Conservation (phyloP, 371 early-diverging fungal species). For the Mucor piriformis region DNA sequence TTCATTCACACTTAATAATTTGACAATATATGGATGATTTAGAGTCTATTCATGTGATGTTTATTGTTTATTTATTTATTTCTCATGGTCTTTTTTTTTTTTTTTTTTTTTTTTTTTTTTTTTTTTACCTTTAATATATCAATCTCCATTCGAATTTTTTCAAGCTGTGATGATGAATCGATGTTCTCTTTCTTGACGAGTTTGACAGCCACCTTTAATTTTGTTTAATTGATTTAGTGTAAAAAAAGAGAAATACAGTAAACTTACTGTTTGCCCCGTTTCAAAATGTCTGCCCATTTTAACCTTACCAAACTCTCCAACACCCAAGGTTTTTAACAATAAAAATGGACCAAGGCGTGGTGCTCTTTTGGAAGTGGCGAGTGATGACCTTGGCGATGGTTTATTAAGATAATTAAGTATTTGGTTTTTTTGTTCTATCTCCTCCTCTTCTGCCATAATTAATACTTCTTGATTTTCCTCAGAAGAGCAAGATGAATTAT, state of each 20-base stretch:
- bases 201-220: constrained; percentile 76
- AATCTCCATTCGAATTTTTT: constrained; percentile 82
- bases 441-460: neutral
- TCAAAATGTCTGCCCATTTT: constrained; percentile 92
- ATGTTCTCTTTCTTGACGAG: constrained; percentile 78
- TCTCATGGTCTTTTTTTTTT: constrained; percentile 8
- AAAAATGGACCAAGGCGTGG: constrained; percentile 90
- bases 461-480: neutral
- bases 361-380: constrained; percentile 19
- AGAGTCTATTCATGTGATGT: constrained; percentile 60
- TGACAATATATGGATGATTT: constrained; percentile 91
- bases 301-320: constrained; percentile 99
- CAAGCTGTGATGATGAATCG: constrained; percentile 70
- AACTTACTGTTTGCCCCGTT: constrained; percentile 85
- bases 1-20: constrained; percentile 93
- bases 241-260: neutral
- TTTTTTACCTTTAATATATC: constrained; percentile 72
- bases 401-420: constrained; percentile 2
- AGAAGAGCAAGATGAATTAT: neutral
- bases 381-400: constrained; percentile 37
- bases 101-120: constrained; percentile 30
- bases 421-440: neutral
- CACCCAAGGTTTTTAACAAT: constrained; percentile 93
- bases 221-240: neutral
- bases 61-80: constrained; percentile 1